Evolutionary conservation across 306 rosid genomes (phyloP).

Genomic region (Lathyrus tuberosus): DNA sequence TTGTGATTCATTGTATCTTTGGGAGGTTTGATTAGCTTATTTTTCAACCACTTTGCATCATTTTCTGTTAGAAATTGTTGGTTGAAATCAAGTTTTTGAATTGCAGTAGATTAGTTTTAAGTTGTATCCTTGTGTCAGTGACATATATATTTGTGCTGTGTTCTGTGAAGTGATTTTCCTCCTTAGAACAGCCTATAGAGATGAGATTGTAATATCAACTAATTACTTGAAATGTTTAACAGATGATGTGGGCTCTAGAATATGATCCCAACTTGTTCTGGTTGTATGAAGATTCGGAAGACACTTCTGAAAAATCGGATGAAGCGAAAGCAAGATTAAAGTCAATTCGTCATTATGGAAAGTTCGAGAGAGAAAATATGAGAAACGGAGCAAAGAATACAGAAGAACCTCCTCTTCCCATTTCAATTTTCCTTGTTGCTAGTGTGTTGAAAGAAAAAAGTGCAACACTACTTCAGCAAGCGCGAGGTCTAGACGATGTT

Average conservation of each 20-base stretch:
- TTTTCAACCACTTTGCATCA: not conserved
- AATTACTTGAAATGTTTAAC: conserved; percentile 37
- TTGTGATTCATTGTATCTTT: conserved; percentile 94
- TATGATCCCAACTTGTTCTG: conserved; percentile 75
- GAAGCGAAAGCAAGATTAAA: conserved; percentile 67
- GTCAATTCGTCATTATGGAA: conserved; percentile 81
- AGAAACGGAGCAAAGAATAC: conserved; percentile 48
- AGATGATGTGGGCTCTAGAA: conserved; percentile 99
- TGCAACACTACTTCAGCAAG: conserved; percentile 74
- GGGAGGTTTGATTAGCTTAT: conserved; percentile 72
- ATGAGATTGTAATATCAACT: conserved; percentile 5
- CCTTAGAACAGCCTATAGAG: not conserved
- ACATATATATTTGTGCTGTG: not conserved
- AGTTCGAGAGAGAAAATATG: conserved; percentile 84
- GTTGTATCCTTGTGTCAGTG: not conserved
- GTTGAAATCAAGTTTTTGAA: not conserved
- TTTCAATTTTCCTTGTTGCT: conserved; percentile 93
- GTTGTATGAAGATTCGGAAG: conserved; percentile 68
- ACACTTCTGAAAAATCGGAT: conserved; percentile 39
- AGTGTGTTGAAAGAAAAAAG: conserved; percentile 94
- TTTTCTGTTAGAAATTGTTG: not conserved
- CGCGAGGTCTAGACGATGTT: conserved; percentile 90
- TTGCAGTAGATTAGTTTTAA: not conserved
- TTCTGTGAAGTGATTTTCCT: not conserved
- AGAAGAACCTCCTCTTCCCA: conserved; percentile 79